Evolutionary conservation across 768 basidiomycete genomes (phyloP).

Genomic region (Mycena alexandri): DNA sequence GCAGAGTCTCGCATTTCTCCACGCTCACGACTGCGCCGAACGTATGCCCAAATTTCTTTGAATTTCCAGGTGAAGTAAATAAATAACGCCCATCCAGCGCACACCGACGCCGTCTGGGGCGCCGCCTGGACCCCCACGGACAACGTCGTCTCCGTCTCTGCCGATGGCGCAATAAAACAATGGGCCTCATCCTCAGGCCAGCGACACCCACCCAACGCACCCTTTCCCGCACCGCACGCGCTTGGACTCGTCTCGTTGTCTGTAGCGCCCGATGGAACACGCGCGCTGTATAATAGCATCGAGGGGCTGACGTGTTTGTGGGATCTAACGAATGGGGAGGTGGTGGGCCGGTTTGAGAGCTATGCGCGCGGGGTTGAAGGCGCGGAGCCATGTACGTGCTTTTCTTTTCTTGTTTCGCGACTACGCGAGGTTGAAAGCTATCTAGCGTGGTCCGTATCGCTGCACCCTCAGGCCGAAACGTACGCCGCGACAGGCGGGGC

Average conservation of each 20-base stretch:
- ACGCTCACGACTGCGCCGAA: conserved; percentile 82
- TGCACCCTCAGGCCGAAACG: conserved; percentile 79
- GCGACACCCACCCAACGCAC: conserved; percentile 61
- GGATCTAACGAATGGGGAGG: conserved; percentile 73
- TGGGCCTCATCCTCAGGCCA: conserved; percentile 79
- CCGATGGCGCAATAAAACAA: conserved; percentile 82
- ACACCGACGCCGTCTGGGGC: conserved; percentile 85
- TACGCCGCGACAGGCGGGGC: conserved; percentile 82
- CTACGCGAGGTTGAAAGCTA: not conserved
- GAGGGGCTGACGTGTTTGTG: conserved; percentile 87
- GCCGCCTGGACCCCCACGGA: conserved; percentile 78
- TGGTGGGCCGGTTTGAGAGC: conserved; percentile 79
- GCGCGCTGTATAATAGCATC: conserved; percentile 82
- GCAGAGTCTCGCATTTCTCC: conserved; percentile 80
- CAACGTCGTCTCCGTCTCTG: conserved; percentile 76
- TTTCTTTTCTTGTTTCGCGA: not conserved
- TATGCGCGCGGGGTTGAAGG: conserved; percentile 70
- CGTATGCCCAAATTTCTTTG: conserved; percentile 58
- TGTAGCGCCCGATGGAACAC: conserved; percentile 71
- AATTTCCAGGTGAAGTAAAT: conserved; percentile 20
- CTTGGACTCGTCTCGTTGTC: conserved; percentile 89
- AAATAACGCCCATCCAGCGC: conserved; percentile 63
- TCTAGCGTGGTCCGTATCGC: conserved; percentile 86
- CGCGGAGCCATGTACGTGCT: conserved; percentile 76
- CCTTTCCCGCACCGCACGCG: conserved; percentile 77